Conservation (phyloP, 345 rosid species). For the rapeseed (Brassica napus) region DNA sequence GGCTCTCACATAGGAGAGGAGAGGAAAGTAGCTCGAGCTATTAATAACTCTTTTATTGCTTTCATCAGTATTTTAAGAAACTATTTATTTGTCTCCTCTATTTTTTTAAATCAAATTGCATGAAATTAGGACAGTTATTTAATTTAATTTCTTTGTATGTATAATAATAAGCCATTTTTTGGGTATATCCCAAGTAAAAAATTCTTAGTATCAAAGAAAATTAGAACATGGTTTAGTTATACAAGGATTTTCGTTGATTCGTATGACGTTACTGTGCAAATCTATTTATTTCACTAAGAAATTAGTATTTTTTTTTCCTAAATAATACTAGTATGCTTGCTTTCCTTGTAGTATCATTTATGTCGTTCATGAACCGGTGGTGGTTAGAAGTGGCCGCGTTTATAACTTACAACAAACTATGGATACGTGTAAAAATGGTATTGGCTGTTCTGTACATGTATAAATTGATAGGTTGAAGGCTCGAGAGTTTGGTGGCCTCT, state of each 20-base stretch:
- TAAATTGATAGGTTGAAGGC: background rate
- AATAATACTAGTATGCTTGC: background rate
- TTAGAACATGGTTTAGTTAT: background rate
- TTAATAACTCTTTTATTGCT: background rate
- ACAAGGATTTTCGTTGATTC: background rate
- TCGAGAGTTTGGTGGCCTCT: constrained; percentile 1
- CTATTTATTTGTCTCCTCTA: background rate
- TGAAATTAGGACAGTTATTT: background rate
- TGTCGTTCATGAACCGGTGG: background rate
- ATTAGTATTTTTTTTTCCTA: background rate
- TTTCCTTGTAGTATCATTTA: background rate
- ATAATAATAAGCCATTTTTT: background rate
- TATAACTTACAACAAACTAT: background rate
- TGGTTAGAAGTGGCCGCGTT: background rate
- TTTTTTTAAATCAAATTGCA: background rate
- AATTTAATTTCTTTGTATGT: background rate
- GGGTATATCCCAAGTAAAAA: background rate
- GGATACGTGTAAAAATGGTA: background rate
- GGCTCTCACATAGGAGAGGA: background rate
- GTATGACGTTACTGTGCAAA: background rate
- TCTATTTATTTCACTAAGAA: background rate
- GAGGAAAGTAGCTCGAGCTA: constrained; percentile 1
- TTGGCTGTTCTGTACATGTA: background rate
- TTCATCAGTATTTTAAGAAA: background rate
- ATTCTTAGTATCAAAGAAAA: background rate